Evolutionary conservation across 177 flowering plant species (phyloP).

Genomic region (Vitis hybrid): DNA sequence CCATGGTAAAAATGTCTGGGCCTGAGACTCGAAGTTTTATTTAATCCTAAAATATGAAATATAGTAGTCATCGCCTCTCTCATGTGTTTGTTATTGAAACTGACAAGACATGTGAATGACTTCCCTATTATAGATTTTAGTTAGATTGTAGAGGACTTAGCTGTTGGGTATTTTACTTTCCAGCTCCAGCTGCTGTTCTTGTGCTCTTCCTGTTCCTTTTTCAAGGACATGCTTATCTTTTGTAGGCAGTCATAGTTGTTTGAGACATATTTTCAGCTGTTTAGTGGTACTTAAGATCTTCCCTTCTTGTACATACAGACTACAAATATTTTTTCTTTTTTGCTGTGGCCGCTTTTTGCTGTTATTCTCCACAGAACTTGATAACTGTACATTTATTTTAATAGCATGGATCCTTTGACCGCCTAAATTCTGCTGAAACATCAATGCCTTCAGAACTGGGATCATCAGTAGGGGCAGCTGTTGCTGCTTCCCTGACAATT

Average conservation of each 20-base stretch:
- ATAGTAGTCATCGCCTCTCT: no score
- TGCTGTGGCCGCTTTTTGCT: background rate
- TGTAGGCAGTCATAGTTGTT: background rate
- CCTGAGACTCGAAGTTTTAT: no score
- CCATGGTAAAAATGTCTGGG: no score
- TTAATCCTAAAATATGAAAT: no score
- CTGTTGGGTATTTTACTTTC: no score
- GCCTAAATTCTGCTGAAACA: slow-evolving; percentile 38
- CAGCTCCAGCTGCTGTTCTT: no score
- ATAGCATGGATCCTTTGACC: slow-evolving; percentile 83
- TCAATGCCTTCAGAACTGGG: slow-evolving; percentile 64
- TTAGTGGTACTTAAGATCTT: background rate
- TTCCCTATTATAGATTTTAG: no score
- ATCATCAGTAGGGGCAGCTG: slow-evolving; percentile 85
- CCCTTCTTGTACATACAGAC: background rate
- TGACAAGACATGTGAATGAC: no score
- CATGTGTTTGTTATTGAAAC: no score
- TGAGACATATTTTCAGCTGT: background rate
- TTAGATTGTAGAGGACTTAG: no score
- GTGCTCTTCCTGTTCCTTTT: no score
- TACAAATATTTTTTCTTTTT: background rate
- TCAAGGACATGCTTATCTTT: background rate
- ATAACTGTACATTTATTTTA: slow-evolving; percentile 14
- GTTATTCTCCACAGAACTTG: slow-evolving; percentile 3
- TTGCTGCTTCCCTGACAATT: slow-evolving; percentile 71